Conservation (phyloP, 352 stramenopile genomes). For the Phytophthora sansomeana region DNA sequence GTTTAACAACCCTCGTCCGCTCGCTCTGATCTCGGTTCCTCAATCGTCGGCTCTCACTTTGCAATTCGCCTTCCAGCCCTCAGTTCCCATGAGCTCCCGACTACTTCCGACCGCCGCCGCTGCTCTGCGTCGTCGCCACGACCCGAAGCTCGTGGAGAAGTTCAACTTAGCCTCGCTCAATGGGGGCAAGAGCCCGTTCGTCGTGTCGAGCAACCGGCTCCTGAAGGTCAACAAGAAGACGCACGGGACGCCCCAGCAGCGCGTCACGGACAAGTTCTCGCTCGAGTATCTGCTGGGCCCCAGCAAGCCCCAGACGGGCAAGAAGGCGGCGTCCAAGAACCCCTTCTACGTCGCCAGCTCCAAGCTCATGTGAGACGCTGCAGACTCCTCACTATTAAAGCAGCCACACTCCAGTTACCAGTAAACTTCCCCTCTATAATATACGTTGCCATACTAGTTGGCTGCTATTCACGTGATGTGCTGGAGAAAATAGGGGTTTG, state of each 20-base stretch:
- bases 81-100: conserved; percentile 25
- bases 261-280: conserved; percentile 71
- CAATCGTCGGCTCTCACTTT: not conserved
- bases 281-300: conserved; percentile 65
- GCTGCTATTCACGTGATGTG: no score
- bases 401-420: conserved; percentile 3
- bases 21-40: conserved; percentile 1
- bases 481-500: no score
- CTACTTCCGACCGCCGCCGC: conserved; percentile 13
- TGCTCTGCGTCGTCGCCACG: conserved; percentile 29
- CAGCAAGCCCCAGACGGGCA: conserved; percentile 20
- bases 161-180: conserved; percentile 76
- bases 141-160: conserved; percentile 57
- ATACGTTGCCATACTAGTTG: not conserved
- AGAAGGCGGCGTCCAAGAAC: conserved; percentile 42
- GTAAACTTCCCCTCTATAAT: not conserved
- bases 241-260: conserved; percentile 33
- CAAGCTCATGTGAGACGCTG: conserved; percentile 66
- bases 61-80: not conserved
- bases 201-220: conserved; percentile 65
- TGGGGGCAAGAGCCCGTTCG: conserved; percentile 73
- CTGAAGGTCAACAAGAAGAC: conserved; percentile 45
- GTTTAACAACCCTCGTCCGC: conserved; percentile 6
- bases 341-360: conserved; percentile 71
- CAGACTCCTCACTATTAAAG: not conserved